These are phyloP conservation scores for Agaricus blazei DNA, from an alignment of 768 basidiomycete species.

Conservation along the genomic window DNA sequence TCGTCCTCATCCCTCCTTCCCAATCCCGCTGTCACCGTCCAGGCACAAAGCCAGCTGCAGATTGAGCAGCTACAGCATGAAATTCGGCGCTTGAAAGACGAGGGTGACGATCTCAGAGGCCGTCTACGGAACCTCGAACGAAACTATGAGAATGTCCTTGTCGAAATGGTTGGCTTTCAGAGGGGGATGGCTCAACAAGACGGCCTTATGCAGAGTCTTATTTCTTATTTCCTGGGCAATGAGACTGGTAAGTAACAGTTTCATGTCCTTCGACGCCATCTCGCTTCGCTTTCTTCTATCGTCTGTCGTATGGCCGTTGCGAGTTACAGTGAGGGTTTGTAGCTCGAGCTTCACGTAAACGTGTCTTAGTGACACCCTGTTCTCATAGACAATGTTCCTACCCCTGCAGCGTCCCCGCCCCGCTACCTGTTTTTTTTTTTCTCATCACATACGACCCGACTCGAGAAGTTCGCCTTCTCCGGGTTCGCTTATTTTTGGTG, in stretches of 20 bases:
- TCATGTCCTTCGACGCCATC: constrained; percentile 1
- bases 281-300: not conserved
- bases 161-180: constrained; percentile 33
- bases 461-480: not conserved
- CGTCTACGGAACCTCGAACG: constrained; percentile 31
- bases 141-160: constrained; percentile 31
- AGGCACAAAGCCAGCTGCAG: constrained; percentile 6
- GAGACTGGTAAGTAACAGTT: constrained; percentile 41
- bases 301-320: not conserved
- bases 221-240: constrained; percentile 74
- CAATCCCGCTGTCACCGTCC: constrained; percentile 6
- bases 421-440: too few relatives aligned
- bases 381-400: too few relatives aligned
- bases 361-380: not conserved
- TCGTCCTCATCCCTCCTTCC: constrained; percentile 22
- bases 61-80: constrained; percentile 17
- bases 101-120: constrained; percentile 28
- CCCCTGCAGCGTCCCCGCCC: too few relatives aligned
- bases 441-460: too few relatives aligned
- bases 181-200: constrained; percentile 71
- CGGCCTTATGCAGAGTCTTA: constrained; percentile 72
- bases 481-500: not conserved
- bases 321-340: not conserved
- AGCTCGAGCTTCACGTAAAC: not conserved
- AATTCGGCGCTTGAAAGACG: constrained; percentile 24